phyloP scores from a whole-genome alignment of 228 moss, liverwort and hornwort species.

The Sphagnum fallax region DNA sequence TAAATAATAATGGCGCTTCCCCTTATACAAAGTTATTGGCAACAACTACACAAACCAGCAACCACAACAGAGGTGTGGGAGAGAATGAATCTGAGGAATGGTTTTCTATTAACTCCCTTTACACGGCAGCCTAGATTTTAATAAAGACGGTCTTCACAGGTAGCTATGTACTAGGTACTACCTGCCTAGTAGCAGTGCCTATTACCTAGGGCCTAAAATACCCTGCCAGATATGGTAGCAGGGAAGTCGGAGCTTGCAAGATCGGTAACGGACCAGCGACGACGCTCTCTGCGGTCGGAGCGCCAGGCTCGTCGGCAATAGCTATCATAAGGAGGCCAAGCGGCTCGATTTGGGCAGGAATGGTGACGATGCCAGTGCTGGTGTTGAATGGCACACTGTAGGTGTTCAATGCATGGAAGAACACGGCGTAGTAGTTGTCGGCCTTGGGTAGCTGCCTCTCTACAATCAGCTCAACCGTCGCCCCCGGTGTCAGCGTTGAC shows the following conservation, averaged over 20 bases:
- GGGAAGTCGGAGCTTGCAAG: neutral
- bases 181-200: too few relatives aligned
- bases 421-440: constrained; percentile 9
- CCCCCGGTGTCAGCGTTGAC: neutral
- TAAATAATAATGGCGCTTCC: too few relatives aligned
- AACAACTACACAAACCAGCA: too few relatives aligned
- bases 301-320: constrained; percentile 3
- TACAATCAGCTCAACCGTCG: constrained; percentile 3
- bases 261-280: constrained; percentile 2
- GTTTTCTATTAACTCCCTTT: too few relatives aligned
- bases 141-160: too few relatives aligned
- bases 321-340: neutral
- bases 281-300: neutral
- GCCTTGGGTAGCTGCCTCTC: neutral
- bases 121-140: too few relatives aligned
- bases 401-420: constrained; percentile 7
- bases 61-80: too few relatives aligned
- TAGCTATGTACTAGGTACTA: too few relatives aligned
- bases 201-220: too few relatives aligned
- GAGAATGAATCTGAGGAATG: too few relatives aligned
- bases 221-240: too few relatives aligned
- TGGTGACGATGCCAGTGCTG: neutral
- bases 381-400: constrained; percentile 9
- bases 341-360: constrained; percentile 4
- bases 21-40: too few relatives aligned